Conservation (phyloP, 129 eudicot species). For the Oenanthe sinensis region DNA sequence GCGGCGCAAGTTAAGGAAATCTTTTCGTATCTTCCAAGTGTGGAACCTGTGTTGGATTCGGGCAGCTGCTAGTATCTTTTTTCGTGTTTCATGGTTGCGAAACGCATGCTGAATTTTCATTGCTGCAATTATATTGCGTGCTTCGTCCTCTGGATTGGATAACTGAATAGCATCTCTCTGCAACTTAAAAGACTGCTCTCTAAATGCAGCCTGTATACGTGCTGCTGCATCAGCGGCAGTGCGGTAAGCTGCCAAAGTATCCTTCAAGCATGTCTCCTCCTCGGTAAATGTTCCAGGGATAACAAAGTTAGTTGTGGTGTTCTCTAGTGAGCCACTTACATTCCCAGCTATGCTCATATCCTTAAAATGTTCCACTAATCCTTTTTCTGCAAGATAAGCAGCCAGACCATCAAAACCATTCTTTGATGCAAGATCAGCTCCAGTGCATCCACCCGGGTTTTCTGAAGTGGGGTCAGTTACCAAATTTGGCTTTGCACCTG, state of each 20-base stretch:
- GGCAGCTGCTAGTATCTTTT: slow-evolving; percentile 78
- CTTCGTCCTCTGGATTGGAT: slow-evolving; percentile 68
- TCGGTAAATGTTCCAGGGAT: slow-evolving; percentile 35
- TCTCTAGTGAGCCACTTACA: slow-evolving; percentile 67
- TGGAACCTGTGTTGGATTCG: slow-evolving; percentile 81
- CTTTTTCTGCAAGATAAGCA: slow-evolving; percentile 93
- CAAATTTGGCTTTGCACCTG: slow-evolving; percentile 90
- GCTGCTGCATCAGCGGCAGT: slow-evolving; percentile 99
- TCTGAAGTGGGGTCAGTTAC: slow-evolving; percentile 90
- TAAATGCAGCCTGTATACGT: slow-evolving; percentile 88
- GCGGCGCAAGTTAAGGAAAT: slow-evolving; percentile 76
- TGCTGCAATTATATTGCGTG: slow-evolving; percentile 79
- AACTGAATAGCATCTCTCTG: slow-evolving; percentile 44
- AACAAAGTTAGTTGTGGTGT: slow-evolving; percentile 30
- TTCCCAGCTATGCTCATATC: slow-evolving; percentile 97
- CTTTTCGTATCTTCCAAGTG: slow-evolving; percentile 78
- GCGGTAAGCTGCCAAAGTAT: slow-evolving; percentile 83
- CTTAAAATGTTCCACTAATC: slow-evolving; percentile 65
- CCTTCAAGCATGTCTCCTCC: slow-evolving; percentile 73
- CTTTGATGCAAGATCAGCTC: slow-evolving; percentile 87
- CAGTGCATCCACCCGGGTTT: slow-evolving; percentile 70
- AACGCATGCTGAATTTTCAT: slow-evolving; percentile 97
- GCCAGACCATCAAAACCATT: slow-evolving; percentile 80
- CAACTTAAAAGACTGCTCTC: slow-evolving; percentile 70
- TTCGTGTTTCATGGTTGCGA: slow-evolving; percentile 54